phyloP scores from a whole-genome alignment of 2,329 filamentous ascomycete species.

The Colletotrichum sublineola region DNA sequence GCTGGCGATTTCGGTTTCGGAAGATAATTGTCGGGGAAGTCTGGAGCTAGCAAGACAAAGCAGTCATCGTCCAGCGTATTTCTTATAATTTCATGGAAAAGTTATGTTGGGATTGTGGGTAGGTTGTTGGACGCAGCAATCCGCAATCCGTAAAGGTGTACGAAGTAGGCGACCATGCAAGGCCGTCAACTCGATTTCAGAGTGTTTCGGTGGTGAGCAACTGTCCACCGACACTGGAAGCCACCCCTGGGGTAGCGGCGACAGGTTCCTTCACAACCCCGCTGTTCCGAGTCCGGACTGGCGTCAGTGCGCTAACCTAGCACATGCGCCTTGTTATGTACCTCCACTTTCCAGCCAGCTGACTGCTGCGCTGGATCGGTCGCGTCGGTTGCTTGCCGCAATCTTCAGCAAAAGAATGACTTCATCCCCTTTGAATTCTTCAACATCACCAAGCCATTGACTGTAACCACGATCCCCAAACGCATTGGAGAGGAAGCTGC shows the following conservation, averaged over 20 bases:
- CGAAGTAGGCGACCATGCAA: neutral
- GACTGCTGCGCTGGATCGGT: constrained; percentile 28
- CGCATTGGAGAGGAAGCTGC: no score
- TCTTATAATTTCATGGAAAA: neutral
- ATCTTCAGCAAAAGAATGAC: constrained; percentile 19
- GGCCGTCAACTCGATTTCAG: neutral
- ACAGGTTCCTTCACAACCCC: neutral
- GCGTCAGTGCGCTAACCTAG: constrained; percentile 16
- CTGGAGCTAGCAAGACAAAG: neutral
- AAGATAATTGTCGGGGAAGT: neutral
- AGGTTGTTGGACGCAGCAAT: neutral
- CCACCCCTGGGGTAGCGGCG: constrained; percentile 5
- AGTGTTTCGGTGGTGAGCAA: neutral
- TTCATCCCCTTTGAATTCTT: constrained; percentile 16
- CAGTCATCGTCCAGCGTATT: constrained; percentile 11
- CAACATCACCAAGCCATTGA: constrained; percentile 34
- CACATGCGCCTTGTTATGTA: constrained; percentile 20
- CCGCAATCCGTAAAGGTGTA: neutral
- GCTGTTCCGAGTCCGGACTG: constrained; percentile 17
- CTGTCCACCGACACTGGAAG: constrained; percentile 7
- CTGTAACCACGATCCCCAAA: neutral
- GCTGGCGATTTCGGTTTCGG: constrained; percentile 10
- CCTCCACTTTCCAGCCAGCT: constrained; percentile 24
- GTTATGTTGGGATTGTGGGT: neutral
- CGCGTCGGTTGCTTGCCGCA: constrained; percentile 17